phyloP scores from a whole-genome alignment of 2,329 filamentous ascomycete genomes.

The Fusarium algeriense region DNA sequence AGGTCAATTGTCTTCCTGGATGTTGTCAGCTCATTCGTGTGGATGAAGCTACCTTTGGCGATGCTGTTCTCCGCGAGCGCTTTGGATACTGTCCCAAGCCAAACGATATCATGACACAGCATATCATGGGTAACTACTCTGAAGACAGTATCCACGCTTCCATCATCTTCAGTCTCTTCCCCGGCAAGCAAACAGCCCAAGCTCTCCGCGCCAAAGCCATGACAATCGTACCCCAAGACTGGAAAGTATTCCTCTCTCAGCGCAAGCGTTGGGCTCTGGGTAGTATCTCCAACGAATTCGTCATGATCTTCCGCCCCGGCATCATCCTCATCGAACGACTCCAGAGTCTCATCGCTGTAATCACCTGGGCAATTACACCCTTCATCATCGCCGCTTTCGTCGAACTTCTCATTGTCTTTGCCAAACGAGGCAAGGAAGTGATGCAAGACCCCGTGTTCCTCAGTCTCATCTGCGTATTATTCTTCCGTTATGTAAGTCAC shows the following conservation, averaged over 20 bases:
- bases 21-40: conserved; percentile 64
- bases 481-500: conserved; percentile 56
- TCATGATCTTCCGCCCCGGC: conserved; percentile 60
- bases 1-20: conserved; percentile 62
- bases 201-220: conserved; percentile 61
- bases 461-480: conserved; percentile 54
- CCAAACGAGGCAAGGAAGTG: conserved; percentile 49
- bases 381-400: conserved; percentile 58
- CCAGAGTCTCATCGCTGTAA: conserved; percentile 59
- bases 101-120: conserved; percentile 62
- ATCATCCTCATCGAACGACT: conserved; percentile 59
- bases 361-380: conserved; percentile 60
- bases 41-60: conserved; percentile 62
- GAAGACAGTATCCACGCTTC: conserved; percentile 64
- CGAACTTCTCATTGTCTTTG: conserved; percentile 53
- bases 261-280: conserved; percentile 63
- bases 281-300: conserved; percentile 62
- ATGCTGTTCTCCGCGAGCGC: conserved; percentile 58
- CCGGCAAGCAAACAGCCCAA: conserved; percentile 59
- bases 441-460: conserved; percentile 54
- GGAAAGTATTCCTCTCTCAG: conserved; percentile 62
- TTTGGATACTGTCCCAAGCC: conserved; percentile 63
- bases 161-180: conserved; percentile 61
- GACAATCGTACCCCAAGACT: conserved; percentile 59
- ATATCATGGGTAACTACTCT: conserved; percentile 62